These are phyloP conservation scores for Pisolithus albus DNA, from an alignment of 768 basidiomycete genomes.

Conservation along the genomic window DNA sequence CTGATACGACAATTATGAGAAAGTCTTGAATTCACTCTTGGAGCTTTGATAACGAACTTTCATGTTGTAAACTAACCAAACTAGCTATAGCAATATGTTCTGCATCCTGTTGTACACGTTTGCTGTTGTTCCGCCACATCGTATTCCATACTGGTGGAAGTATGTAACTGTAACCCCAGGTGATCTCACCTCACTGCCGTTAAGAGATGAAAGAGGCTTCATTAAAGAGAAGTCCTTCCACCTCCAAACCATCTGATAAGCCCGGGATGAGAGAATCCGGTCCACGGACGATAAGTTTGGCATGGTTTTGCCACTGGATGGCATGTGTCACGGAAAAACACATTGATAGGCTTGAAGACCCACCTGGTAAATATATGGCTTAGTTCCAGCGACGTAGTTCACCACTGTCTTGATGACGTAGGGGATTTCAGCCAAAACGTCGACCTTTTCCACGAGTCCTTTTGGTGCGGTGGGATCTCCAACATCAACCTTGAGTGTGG, in stretches of 20 bases:
- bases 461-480: conserved; percentile 52
- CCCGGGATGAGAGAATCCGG: conserved; percentile 36
- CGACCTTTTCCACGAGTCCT: conserved; percentile 87
- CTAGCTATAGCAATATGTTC: background rate
- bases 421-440: conserved; percentile 93
- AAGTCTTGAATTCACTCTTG: background rate
- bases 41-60: background rate
- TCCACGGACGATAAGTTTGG: conserved; percentile 42
- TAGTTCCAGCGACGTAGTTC: conserved; percentile 87
- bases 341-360: conserved; percentile 15
- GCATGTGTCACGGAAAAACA: background rate
- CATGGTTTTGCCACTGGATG: conserved; percentile 51
- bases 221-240: conserved; percentile 72
- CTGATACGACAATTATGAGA: conserved; percentile 2
- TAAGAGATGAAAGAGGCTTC: conserved; percentile 87
- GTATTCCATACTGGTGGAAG: background rate
- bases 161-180: background rate
- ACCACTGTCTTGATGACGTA: conserved; percentile 87
- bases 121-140: background rate
- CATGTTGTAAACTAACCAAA: background rate
- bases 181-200: too few species aligned
- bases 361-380: conserved; percentile 93
- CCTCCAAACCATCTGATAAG: conserved; percentile 33
- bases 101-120: background rate
- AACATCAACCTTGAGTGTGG: conserved; percentile 50